Conservation (phyloP, 2,329 filamentous ascomycete genomes). For the Corinectria fuckeliana region DNA sequence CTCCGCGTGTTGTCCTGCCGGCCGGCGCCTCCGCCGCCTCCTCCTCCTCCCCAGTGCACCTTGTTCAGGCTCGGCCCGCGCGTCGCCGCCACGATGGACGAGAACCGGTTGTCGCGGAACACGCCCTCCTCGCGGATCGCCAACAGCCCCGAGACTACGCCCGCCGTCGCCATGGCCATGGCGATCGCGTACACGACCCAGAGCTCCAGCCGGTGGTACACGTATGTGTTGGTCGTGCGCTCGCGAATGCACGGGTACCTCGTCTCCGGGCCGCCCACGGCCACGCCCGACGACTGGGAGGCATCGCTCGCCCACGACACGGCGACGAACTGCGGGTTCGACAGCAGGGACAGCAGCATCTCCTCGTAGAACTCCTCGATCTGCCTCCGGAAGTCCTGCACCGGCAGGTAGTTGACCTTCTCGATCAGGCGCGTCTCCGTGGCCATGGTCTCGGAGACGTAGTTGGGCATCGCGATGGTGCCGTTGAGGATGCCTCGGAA, state of each 20-base stretch:
- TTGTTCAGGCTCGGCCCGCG: slow-evolving; percentile 34
- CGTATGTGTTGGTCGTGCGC: slow-evolving; percentile 29
- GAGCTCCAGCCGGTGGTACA: slow-evolving; percentile 29
- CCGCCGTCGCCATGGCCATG: slow-evolving; percentile 30
- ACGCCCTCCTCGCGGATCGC: slow-evolving; percentile 34
- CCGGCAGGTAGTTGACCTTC: slow-evolving; percentile 30
- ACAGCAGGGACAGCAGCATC: slow-evolving; percentile 34
- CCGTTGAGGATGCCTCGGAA: slow-evolving; percentile 31
- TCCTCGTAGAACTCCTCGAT: slow-evolving; percentile 37
- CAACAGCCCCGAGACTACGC: slow-evolving; percentile 27
- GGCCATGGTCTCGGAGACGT: slow-evolving; percentile 25
- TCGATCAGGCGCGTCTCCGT: slow-evolving; percentile 32
- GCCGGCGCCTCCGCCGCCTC: no score
- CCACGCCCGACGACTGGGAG: slow-evolving; percentile 17
- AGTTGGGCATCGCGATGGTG: slow-evolving; percentile 32
- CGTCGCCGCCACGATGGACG: slow-evolving; percentile 34
- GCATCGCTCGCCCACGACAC: slow-evolving; percentile 35
- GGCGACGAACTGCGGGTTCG: slow-evolving; percentile 33
- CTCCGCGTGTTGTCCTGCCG: slow-evolving; percentile 24
- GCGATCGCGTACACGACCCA: slow-evolving; percentile 34
- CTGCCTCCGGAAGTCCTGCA: slow-evolving; percentile 24
- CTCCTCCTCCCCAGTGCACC: slow-evolving; percentile 31
- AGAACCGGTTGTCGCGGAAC: slow-evolving; percentile 35
- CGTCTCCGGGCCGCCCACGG: slow-evolving; percentile 10
- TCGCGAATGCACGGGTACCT: slow-evolving; percentile 27